Evolutionary conservation across 768 basidiomycete genomes (phyloP), one percentile per base, ranked within the genome.

Genomic region (Stropharia rugosoannulata): DNA sequence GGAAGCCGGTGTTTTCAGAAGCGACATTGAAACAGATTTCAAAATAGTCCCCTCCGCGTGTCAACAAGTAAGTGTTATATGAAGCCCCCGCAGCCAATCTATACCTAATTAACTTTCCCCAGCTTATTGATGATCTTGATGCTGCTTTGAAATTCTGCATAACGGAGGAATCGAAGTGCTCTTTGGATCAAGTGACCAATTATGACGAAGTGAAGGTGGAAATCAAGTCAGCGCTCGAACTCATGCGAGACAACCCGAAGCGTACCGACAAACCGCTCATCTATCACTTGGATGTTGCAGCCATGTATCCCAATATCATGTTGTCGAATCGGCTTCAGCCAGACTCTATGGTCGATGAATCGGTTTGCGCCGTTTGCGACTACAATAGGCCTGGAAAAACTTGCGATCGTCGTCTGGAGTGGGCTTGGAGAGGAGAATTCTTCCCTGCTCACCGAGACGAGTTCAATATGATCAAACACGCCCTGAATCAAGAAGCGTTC

Each of bases 261-360:
- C 91, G 96, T 12, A 77, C 79, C 41, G 95, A 98, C 75, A 90
- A 86, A 11, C 97, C 97, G 0, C 84, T 98, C 59, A 98, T 99
- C 66, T 99, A 99, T 73, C 97, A 99, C 71, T 73, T 98, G 65
- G 97, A 99, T 65, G 97, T 99, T 59, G 97, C 97, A 2, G 97
- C 97, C 59, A 99, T 99, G 97, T 98, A 99, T 70, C 97, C 97
- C 54, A 99, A 98, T 72, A 98, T 99, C 83, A 99, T 99, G 97
- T 87, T 99, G 78, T 98, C 95, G 15, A 99, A 99, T 68, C 92
- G 97, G 35, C 80, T 99, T 2, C 97, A 99, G 63, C 97, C 97
- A 2, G 97, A 99, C 72, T 97, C 97, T 1, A 90, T 98, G 75
- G 89, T 98, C 9, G 93, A 95, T 65, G 97, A 98, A 70, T 86